Percentiles rank a stretch among this genome's conserved stretches.
Evolutionary conservation across 805 yeast species (phyloP).

Genomic region (Kodamaea nitidulidarum): DNA sequence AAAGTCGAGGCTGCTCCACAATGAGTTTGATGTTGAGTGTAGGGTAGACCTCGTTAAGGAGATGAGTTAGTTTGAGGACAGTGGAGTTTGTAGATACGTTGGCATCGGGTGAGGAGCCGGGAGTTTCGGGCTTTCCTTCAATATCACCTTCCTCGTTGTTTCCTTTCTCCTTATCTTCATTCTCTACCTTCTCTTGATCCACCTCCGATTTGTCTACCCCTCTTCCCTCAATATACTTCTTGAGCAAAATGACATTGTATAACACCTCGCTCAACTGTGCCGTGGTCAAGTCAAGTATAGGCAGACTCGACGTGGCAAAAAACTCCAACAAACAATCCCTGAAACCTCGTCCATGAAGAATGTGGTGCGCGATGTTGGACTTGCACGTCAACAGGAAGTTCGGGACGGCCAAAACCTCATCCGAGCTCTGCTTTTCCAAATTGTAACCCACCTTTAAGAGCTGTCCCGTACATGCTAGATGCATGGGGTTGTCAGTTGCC

Average conservation of each 20-base stretch:
- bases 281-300: conserved; percentile 35
- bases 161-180: too few relatives aligned
- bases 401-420: conserved; percentile 34
- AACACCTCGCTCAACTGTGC: conserved; percentile 28
- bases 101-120: too few relatives aligned
- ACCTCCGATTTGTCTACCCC: too few relatives aligned
- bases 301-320: conserved; percentile 35
- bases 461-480: conserved; percentile 31
- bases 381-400: conserved; percentile 32
- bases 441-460: conserved; percentile 25
- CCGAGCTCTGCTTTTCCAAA: conserved; percentile 11
- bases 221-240: conserved; percentile 28
- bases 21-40: conserved; percentile 21
- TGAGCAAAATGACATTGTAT: conserved; percentile 29
- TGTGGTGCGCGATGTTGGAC: conserved; percentile 30
- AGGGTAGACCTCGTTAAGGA: conserved; percentile 32
- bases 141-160: too few relatives aligned
- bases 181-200: too few relatives aligned
- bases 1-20: conserved; percentile 32
- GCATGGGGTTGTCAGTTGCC: conserved; percentile 30
- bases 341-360: conserved; percentile 34
- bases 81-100: too few relatives aligned
- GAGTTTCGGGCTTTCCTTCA: too few relatives aligned
- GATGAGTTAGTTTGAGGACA: conserved; percentile 7
- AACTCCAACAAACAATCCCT: conserved; percentile 35